A percentile compares a stretch with the other conserved stretches of the same genome.
phyloP scores from a whole-genome alignment of 2,329 filamentous ascomycete genomes.

The Ophiosphaerella narmari region DNA sequence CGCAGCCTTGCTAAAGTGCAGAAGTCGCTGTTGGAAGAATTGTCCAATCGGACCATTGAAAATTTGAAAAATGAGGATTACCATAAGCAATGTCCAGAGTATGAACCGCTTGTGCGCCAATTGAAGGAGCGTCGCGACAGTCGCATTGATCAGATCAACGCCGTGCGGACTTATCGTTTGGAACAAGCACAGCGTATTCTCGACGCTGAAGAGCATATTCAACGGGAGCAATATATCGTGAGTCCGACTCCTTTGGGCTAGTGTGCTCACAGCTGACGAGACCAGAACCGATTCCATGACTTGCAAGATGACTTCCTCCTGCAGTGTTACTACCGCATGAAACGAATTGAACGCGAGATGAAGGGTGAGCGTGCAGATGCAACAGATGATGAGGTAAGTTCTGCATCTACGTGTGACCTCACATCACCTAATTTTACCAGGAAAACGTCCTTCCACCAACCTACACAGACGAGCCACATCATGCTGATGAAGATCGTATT shows the following conservation, averaged over 20 bases:
- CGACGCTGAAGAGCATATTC: slow-evolving; percentile 41
- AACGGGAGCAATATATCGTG: slow-evolving; percentile 44
- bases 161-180: slow-evolving; percentile 44
- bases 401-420: not conserved
- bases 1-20: slow-evolving; percentile 65
- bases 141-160: slow-evolving; percentile 46
- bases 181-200: slow-evolving; percentile 44
- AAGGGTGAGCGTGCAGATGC: slow-evolving; percentile 42
- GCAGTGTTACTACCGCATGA: slow-evolving; percentile 46
- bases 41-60: slow-evolving; percentile 65
- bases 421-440: slow-evolving; percentile 13
- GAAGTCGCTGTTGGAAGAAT: slow-evolving; percentile 68
- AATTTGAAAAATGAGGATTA: slow-evolving; percentile 59
- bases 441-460: slow-evolving; percentile 43
- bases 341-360: slow-evolving; percentile 44
- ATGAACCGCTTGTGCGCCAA: slow-evolving; percentile 56
- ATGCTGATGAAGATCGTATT: slow-evolving; percentile 32
- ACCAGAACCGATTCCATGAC: slow-evolving; percentile 39
- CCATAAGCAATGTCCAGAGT: slow-evolving; percentile 61
- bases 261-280: slow-evolving; percentile 11
- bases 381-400: slow-evolving; percentile 49
- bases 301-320: slow-evolving; percentile 39
- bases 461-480: slow-evolving; percentile 30
- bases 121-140: slow-evolving; percentile 55
- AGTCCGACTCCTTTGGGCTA: slow-evolving; percentile 5